Percentiles rank a stretch among this genome's conserved stretches.
These are phyloP conservation scores for Vanderwaltozyma tropicalis DNA, from an alignment of 805 yeast species.

Conservation along the genomic window DNA sequence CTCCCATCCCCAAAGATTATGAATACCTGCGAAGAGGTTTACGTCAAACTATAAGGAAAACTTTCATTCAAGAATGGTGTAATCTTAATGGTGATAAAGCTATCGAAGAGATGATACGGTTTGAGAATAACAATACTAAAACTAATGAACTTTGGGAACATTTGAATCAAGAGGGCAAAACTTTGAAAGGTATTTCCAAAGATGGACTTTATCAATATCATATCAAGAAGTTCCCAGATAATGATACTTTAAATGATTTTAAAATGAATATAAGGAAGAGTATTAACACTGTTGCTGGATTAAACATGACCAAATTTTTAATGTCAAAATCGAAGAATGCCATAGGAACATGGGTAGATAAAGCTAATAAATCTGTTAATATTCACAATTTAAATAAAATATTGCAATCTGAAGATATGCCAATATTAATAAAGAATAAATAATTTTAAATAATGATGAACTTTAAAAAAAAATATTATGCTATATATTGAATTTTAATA, in stretches of 20 bases:
- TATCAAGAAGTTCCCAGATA: slow-evolving; percentile 16
- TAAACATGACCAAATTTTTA: slow-evolving; percentile 15
- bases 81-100: slow-evolving; percentile 13
- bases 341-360: slow-evolving; percentile 14
- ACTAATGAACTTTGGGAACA: neutral
- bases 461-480: too few relatives aligned
- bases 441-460: neutral
- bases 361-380: slow-evolving; percentile 9
- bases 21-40: slow-evolving; percentile 19
- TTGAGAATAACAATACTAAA: neutral
- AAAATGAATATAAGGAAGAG: slow-evolving; percentile 10
- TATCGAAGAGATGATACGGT: slow-evolving; percentile 6
- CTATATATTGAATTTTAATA: neutral
- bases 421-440: neutral
- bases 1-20: slow-evolving; percentile 16
- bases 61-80: slow-evolving; percentile 20
- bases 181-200: slow-evolving; percentile 18
- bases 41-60: slow-evolving; percentile 7
- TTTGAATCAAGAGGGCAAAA: slow-evolving; percentile 7
- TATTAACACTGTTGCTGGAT: slow-evolving; percentile 12
- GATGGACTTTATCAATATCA: slow-evolving; percentile 25
- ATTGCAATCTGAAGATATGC: slow-evolving; percentile 3
- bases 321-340: slow-evolving; percentile 4
- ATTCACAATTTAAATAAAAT: slow-evolving; percentile 1
- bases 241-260: slow-evolving; percentile 8